Evolutionary conservation across 169 alveolate genomes (phyloP).

Genomic region (Neospora caninum): DNA sequence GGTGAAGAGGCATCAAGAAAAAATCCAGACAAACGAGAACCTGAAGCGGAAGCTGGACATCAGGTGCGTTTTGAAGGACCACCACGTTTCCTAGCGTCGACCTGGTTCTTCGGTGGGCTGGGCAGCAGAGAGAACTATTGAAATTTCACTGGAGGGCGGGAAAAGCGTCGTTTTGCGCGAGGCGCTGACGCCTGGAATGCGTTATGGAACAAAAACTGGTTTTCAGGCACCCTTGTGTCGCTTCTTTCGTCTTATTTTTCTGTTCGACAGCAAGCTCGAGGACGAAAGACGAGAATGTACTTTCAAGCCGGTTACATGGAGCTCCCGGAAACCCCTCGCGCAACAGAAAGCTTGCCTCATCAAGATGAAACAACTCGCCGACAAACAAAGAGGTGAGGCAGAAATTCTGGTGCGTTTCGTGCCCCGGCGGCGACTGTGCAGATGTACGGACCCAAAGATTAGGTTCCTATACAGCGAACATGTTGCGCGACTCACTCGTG

Average conservation of each 20-base stretch:
- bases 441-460: no score
- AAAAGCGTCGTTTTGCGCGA: background rate
- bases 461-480: no score
- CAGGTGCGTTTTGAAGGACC: background rate
- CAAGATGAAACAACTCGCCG: slow-evolving; percentile 9
- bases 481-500: no score
- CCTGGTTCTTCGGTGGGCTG: no score
- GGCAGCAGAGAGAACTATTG: no score
- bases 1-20: slow-evolving; percentile 24
- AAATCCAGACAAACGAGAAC: background rate
- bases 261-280: slow-evolving; percentile 13
- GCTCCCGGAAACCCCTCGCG: slow-evolving; percentile 13
- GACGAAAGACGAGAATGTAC: slow-evolving; percentile 32
- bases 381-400: background rate
- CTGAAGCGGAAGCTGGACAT: slow-evolving; percentile 11
- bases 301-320: slow-evolving; percentile 40
- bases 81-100: background rate
- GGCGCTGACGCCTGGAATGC: no score
- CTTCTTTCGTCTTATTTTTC: background rate
- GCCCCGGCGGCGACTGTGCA: no score
- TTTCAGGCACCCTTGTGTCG: no score
- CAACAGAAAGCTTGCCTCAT: background rate
- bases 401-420: no score
- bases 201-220: no score
- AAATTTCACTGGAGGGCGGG: background rate